Evolutionary conservation across 192 early-diverging fungal species (phyloP).

Genomic region (Coemansia sp.): DNA sequence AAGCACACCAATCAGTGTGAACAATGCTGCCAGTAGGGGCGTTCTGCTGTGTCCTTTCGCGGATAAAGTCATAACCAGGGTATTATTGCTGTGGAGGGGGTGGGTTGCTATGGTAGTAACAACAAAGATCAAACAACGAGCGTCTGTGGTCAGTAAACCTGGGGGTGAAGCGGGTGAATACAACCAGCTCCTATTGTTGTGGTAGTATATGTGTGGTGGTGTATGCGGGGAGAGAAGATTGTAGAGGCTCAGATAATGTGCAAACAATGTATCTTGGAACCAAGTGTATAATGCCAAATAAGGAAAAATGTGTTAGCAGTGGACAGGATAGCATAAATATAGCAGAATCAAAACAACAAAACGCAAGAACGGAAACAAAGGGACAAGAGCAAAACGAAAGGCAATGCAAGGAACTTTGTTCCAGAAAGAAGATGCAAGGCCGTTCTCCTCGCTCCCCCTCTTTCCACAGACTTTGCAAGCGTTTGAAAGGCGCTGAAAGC

Average conservation of each 20-base stretch:
- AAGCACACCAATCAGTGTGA: neutral
- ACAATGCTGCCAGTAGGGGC: neutral
- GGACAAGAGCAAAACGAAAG: too few species aligned
- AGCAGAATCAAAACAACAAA: slow-evolving; percentile 3
- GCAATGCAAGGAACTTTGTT: too few species aligned
- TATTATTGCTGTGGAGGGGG: neutral
- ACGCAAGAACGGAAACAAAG: neutral
- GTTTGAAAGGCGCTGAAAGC: too few species aligned
- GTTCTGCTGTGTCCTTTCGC: neutral
- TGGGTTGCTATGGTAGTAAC: too few species aligned
- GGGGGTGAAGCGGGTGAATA: neutral
- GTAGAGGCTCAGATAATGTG: neutral
- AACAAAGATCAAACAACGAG: neutral
- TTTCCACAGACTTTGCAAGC: too few species aligned
- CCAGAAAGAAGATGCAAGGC: too few species aligned
- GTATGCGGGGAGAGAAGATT: neutral
- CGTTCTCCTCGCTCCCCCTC: too few species aligned
- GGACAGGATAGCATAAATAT: neutral
- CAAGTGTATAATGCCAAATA: slow-evolving; percentile 1
- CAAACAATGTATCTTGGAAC: neutral
- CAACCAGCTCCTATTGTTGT: neutral
- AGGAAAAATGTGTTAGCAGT: neutral
- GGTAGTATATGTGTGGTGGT: too few species aligned
- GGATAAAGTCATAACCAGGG: neutral
- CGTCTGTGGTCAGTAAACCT: neutral